phyloP scores from a whole-genome alignment of 1,284 basidiomycete genomes.

The Athelia sp. region DNA sequence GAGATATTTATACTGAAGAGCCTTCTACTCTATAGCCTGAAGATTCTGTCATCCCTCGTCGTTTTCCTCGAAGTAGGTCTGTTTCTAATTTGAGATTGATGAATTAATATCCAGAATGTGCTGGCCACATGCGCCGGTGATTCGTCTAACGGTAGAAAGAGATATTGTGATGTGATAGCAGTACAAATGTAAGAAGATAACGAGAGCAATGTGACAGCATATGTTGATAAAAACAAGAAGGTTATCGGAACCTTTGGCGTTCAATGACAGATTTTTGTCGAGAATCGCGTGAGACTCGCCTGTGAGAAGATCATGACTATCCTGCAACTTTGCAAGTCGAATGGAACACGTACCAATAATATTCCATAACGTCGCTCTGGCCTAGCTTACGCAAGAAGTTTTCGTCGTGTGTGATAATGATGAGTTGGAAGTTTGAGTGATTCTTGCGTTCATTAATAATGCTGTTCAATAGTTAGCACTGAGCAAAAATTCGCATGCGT shows the following conservation, averaged over 20 bases:
- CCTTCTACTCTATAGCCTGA: too few species aligned
- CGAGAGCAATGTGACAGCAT: too few species aligned
- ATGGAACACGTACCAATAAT: slow-evolving; percentile 69
- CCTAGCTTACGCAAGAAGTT: slow-evolving; percentile 81
- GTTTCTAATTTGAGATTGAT: too few species aligned
- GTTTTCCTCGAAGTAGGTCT: too few species aligned
- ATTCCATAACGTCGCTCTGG: slow-evolving; percentile 84
- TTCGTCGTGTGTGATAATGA: slow-evolving; percentile 97
- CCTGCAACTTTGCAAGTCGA: not conserved
- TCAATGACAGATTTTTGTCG: slow-evolving; percentile 57
- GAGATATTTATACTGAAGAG: too few species aligned
- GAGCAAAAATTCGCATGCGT: slow-evolving; percentile 4
- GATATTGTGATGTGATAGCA: too few species aligned
- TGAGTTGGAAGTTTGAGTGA: slow-evolving; percentile 93
- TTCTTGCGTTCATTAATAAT: slow-evolving; percentile 89
- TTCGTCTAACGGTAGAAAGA: too few species aligned
- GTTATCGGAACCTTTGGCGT: slow-evolving; percentile 53
- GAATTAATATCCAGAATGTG: too few species aligned
- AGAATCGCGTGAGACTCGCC: slow-evolving; percentile 53
- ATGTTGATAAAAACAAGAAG: not conserved
- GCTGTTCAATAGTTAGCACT: slow-evolving; percentile 34
- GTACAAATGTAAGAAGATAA: too few species aligned
- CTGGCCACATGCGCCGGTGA: too few species aligned
- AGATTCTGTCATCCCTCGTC: too few species aligned
- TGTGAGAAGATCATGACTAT: slow-evolving; percentile 15